A percentile compares a stretch with the other conserved stretches of the same genome.
Conservation (phyloP, 2,329 filamentous ascomycete genomes). For the Trichophyton schoenleinii region DNA sequence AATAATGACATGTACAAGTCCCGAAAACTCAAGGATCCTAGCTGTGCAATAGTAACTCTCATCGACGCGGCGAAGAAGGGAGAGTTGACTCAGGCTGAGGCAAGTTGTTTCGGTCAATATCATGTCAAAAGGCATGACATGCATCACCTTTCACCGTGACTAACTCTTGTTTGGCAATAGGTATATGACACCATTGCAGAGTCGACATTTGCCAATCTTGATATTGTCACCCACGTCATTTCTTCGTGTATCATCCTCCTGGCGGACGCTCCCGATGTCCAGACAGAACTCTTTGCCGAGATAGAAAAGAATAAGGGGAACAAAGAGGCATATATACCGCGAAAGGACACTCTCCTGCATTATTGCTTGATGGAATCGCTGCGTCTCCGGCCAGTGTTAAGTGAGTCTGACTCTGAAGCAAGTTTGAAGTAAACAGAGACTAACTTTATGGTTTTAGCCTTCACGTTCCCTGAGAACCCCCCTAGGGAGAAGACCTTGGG, state of each 20-base stretch:
- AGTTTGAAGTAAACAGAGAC: not conserved
- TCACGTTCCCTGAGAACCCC: not conserved
- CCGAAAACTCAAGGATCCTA: not conserved
- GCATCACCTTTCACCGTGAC: too few species aligned
- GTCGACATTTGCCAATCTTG: constrained; percentile 37
- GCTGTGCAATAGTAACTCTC: not conserved
- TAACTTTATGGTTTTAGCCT: not conserved
- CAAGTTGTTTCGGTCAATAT: not conserved
- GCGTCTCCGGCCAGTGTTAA: constrained; percentile 19
- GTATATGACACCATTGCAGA: constrained; percentile 36
- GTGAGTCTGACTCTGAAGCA: not conserved
- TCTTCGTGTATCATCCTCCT: constrained; percentile 35
- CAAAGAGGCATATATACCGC: not conserved
- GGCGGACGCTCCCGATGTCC: constrained; percentile 20
- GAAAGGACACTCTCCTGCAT: constrained; percentile 15
- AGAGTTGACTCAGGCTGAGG: not conserved
- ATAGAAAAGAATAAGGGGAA: not conserved
- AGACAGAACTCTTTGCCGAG: not conserved
- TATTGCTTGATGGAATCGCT: constrained; percentile 31
- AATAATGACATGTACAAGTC: not conserved
- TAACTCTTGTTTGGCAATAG: not conserved
- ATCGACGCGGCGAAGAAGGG: not conserved
- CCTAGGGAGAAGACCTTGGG: constrained; percentile 14
- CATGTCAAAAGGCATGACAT: not conserved
- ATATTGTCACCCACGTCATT: constrained; percentile 33